Evolutionary conservation across 2,329 filamentous ascomycete genomes (phyloP).

Genomic region (Trichophyton mentagrophytes): DNA sequence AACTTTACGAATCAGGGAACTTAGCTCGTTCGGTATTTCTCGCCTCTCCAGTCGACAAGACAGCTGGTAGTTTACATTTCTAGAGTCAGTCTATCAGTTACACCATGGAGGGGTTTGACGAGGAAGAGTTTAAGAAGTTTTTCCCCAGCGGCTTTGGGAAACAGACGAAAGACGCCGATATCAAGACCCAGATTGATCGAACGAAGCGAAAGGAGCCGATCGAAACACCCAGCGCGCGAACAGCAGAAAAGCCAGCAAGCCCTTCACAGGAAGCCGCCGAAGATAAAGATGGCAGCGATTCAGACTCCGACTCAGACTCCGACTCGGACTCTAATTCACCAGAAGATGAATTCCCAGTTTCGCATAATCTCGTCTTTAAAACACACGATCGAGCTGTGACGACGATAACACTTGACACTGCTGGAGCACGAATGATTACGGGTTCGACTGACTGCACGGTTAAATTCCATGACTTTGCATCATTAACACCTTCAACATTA

Average conservation of each 20-base stretch:
- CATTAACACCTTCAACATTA: constrained; percentile 89
- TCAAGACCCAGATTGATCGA: constrained; percentile 67
- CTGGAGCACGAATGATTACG: constrained; percentile 74
- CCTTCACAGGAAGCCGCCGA: constrained; percentile 10
- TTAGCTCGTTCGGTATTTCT: too few relatives aligned
- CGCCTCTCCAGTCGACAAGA: background rate
- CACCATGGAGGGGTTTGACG: constrained; percentile 33
- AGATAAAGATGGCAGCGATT: constrained; percentile 21
- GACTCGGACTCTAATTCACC: constrained; percentile 54
- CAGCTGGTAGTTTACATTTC: background rate
- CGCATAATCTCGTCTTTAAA: constrained; percentile 84
- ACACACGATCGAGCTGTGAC: constrained; percentile 85
- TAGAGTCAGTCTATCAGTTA: background rate
- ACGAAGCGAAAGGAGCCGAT: constrained; percentile 46
- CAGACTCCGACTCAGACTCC: constrained; percentile 34
- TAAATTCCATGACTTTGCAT: constrained; percentile 88
- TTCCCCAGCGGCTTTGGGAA: constrained; percentile 79
- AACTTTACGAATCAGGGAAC: constrained; percentile 19
- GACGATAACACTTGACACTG: constrained; percentile 67
- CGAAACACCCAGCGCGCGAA: constrained; percentile 7
- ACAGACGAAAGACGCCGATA: constrained; percentile 57
- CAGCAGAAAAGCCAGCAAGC: constrained; percentile 7
- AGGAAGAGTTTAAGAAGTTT: constrained; percentile 43
- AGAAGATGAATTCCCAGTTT: constrained; percentile 79
- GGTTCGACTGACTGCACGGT: constrained; percentile 82